Evolutionary conservation across 2,329 filamentous ascomycete species (phyloP).

Genomic region (Trematosphaeria pertusa): DNA sequence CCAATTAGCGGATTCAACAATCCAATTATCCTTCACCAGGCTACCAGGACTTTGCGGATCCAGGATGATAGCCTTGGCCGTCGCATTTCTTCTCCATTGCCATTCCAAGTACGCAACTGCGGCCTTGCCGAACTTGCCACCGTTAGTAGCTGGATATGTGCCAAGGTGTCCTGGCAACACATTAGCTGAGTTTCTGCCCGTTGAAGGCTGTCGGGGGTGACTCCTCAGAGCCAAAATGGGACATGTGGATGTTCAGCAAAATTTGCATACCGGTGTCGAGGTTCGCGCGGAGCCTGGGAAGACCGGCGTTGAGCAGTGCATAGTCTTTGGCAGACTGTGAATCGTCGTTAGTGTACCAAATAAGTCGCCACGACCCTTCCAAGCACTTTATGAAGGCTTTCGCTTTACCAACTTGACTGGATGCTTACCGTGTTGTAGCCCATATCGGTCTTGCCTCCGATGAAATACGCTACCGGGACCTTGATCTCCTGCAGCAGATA

Average conservation of each 20-base stretch:
- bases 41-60: constrained; percentile 15
- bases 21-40: constrained; percentile 27
- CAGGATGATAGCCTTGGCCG: constrained; percentile 23
- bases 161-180: constrained; percentile 29
- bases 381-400: no score
- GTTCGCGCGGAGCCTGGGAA: constrained; percentile 25
- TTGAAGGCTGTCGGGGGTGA: no score
- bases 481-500: constrained; percentile 29
- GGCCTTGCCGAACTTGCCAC: constrained; percentile 30
- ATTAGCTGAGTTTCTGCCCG: no score
- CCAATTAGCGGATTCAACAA: constrained; percentile 23
- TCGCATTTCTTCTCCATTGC: constrained; percentile 26
- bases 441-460: constrained; percentile 27
- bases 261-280: constrained; percentile 32
- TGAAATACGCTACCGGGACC: constrained; percentile 24
- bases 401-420: no score
- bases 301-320: constrained; percentile 18
- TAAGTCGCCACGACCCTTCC: not conserved
- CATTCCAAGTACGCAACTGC: constrained; percentile 28
- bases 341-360: not conserved
- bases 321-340: constrained; percentile 24
- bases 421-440: constrained; percentile 22
- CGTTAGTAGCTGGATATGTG: constrained; percentile 26
- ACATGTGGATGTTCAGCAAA: no score
- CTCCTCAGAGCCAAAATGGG: no score